A percentile compares a stretch with the other conserved stretches of the same genome.
Conservation (phyloP, 176 grass and related monocot genomes). For the Oryza officinalis region DNA sequence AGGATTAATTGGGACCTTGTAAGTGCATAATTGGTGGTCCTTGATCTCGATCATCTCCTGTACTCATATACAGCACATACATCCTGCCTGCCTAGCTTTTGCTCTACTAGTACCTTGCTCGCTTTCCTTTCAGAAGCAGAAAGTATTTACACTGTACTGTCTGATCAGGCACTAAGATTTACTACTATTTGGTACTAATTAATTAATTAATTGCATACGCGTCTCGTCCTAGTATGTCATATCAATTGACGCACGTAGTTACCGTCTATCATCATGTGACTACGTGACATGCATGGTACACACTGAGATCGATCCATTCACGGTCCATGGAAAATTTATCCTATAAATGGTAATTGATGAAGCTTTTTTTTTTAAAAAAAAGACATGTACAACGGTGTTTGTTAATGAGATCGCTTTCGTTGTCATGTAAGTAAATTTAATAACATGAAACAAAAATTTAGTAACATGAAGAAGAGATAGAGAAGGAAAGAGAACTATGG, state of each 20-base stretch:
- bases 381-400: too few relatives aligned
- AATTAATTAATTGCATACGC: not conserved
- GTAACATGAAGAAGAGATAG: too few relatives aligned
- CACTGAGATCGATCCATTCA: not conserved
- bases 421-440: too few relatives aligned
- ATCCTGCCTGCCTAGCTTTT: not conserved
- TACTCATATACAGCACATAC: too few relatives aligned
- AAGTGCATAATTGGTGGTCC: conserved; percentile 37
- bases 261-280: not conserved
- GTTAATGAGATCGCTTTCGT: too few relatives aligned
- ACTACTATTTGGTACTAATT: not conserved
- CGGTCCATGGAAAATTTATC: not conserved
- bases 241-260: not conserved
- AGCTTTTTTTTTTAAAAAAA: too few relatives aligned
- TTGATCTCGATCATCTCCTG: not conserved
- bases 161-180: not conserved
- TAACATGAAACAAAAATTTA: too few relatives aligned
- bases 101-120: not conserved
- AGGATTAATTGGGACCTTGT: conserved; percentile 7
- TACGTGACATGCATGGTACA: not conserved
- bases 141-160: not conserved
- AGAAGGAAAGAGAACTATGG: too few relatives aligned
- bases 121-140: not conserved
- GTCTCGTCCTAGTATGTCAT: not conserved
- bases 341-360: not conserved